phyloP scores from a whole-genome alignment of 371 early-diverging fungal genomes.

The Mucor indicus region DNA sequence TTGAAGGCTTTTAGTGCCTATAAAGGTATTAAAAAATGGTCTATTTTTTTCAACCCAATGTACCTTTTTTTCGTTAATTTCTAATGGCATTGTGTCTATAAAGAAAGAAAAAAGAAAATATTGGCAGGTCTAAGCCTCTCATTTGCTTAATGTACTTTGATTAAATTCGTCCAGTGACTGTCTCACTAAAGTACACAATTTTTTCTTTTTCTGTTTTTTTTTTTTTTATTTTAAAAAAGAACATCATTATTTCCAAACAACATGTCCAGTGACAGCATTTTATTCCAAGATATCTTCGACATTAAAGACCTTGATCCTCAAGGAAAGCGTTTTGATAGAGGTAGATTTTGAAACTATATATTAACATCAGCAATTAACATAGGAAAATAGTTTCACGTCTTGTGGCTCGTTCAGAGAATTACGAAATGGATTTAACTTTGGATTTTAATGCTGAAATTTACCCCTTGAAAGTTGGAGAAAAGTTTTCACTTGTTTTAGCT shows the following conservation, averaged over 20 bases:
- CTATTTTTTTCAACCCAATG: not conserved
- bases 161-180: not conserved
- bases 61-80: constrained; percentile 20
- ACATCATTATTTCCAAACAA: not conserved
- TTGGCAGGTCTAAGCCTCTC: constrained; percentile 11
- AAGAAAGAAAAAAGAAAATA: constrained; percentile 2
- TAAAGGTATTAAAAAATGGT: not conserved
- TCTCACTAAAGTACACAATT: not conserved
- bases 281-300: constrained; percentile 87
- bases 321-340: constrained; percentile 93
- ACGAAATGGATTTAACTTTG: constrained; percentile 85
- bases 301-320: constrained; percentile 86
- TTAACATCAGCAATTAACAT: not conserved
- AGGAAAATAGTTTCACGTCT: constrained; percentile 78
- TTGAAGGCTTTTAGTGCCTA: constrained; percentile 36
- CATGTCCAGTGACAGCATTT: constrained; percentile 68
- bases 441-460: constrained; percentile 94
- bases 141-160: not conserved
- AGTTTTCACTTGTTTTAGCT: constrained; percentile 81
- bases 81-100: constrained; percentile 1
- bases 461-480: constrained; percentile 80
- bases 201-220: not conserved
- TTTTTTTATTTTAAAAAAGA: not conserved
- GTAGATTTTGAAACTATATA: constrained; percentile 30
- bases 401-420: constrained; percentile 79